Percentiles rank a stretch among this genome's conserved stretches.
Evolutionary conservation across 2,329 filamentous ascomycete species (phyloP).

Genomic region (Zarea fungicola): DNA sequence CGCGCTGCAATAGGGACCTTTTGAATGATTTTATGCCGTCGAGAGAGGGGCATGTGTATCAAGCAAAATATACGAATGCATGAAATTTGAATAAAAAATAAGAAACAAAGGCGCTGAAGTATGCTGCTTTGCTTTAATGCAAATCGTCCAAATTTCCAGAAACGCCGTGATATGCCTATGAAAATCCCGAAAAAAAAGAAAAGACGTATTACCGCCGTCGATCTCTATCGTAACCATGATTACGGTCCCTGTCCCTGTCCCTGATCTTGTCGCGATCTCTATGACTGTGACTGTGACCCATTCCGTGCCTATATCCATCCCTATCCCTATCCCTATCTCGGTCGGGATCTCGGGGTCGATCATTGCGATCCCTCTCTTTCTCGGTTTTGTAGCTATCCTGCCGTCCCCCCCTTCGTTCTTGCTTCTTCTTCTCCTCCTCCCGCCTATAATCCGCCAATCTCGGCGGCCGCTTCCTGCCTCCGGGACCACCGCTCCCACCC

Average conservation of each 20-base stretch:
- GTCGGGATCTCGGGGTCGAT: conserved; percentile 32
- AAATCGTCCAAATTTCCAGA: too few species aligned
- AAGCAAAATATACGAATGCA: conserved; percentile 7
- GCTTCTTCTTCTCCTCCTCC: conserved; percentile 40
- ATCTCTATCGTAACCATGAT: conserved; percentile 20
- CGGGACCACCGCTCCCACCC: conserved; percentile 43
- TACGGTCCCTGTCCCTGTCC: conserved; percentile 20
- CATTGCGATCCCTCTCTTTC: conserved; percentile 37
- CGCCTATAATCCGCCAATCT: conserved; percentile 46
- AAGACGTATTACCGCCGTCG: conserved; percentile 17
- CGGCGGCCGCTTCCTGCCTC: conserved; percentile 30
- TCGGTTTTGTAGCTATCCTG: conserved; percentile 46
- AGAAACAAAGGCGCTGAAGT: background rate
- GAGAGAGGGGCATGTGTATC: conserved; percentile 13
- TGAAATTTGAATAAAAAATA: background rate
- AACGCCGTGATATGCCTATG: too few species aligned
- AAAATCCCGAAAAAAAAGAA: too few species aligned
- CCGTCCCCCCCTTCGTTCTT: conserved; percentile 39
- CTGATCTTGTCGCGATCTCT: conserved; percentile 18
- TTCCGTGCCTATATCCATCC: conserved; percentile 22
- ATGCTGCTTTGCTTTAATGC: background rate
- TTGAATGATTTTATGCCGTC: background rate
- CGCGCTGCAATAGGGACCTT: conserved; percentile 33
- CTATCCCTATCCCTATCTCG: conserved; percentile 26
- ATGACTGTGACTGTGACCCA: conserved; percentile 21